Evolutionary conservation across 2,329 filamentous ascomycete species (phyloP), one percentile per base, ranked within the genome.

Genomic region (Sporothrix protearum): DNA sequence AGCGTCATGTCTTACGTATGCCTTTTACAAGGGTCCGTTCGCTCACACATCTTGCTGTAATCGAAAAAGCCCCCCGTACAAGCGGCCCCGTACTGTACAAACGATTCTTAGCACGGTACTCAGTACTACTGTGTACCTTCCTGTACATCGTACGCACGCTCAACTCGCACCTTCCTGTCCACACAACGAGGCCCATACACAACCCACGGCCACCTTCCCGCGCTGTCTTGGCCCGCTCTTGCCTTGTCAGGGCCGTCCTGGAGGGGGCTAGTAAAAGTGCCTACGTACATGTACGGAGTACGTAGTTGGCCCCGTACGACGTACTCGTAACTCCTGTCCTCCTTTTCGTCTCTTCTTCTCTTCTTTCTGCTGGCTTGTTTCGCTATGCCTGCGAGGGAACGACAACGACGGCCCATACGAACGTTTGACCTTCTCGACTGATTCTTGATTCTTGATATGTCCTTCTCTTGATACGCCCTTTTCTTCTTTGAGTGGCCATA

Each of bases 1-100:
- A 53, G 33, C 68, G 68, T 68, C 71, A 71, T 68, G 63, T 68
- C 71, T 57, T 72, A 72, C 71, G 71, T 72, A 71, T 71, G 42
- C 63, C 39, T 36, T n/a, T 39, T 25, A n/a, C 53, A 53, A 39
- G 39, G 51, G 51, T 68, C 36, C n/a, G n/a, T n/a, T 22, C 33
- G 57, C n/a, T n/a, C 59, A 25, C 51, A 10, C 30, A 36, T 39
- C n/a, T 61, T 61, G 55, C 33, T 61, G 53, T 14, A 22, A 39
- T 61, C 19, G 39, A 33, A n/a, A 14, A 61, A 39, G 19, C 4
- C 57, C 19, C 19, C 9, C 47, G 47, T 19, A n/a, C 28, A 1
- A n/a, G 3, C 36, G 9, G 25, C 7, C 59, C 42, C n/a, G 36
- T 36, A 39, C 36, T 10, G 36, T 42, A 2, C 4, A n/a, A n/a